Evolutionary conservation across 352 stramenopile genomes (phyloP).

Genomic region (Phytophthora brassicae): DNA sequence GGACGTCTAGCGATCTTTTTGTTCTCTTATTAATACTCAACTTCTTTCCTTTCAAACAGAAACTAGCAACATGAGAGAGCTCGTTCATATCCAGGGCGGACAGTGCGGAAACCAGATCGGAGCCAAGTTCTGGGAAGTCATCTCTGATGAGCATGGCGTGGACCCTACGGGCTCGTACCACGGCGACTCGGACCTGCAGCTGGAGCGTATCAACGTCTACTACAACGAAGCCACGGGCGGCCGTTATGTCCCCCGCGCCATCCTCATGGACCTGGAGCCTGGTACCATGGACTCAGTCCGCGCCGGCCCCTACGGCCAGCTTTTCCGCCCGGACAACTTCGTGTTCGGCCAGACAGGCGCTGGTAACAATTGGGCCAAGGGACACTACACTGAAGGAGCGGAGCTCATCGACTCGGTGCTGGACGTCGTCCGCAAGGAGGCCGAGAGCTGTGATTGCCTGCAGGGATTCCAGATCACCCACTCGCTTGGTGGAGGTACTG

Average conservation of each 20-base stretch:
- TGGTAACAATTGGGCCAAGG: conserved; percentile 99
- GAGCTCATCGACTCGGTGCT: conserved; percentile 99
- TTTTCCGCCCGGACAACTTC: conserved; percentile 99
- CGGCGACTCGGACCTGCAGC: conserved; percentile 96
- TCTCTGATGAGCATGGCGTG: conserved; percentile 96
- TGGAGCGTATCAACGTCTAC: conserved; percentile 99
- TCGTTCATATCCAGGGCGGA: conserved; percentile 98
- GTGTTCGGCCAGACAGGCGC: conserved; percentile 98
- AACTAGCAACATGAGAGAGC: conserved; percentile 90
- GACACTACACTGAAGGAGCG: conserved; percentile 98
- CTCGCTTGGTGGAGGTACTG: conserved; percentile 98
- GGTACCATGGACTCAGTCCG: conserved; percentile 99
- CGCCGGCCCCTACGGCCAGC: conserved; percentile 93
- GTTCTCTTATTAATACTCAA: conserved; percentile 13
- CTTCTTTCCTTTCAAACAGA: conserved; percentile 28
- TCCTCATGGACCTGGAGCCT: conserved; percentile 99
- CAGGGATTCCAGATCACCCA: conserved; percentile 99
- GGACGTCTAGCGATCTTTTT: conserved; percentile 24
- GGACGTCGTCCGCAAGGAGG: conserved; percentile 98
- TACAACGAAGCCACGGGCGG: conserved; percentile 98
- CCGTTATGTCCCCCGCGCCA: conserved; percentile 97
- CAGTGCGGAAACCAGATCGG: conserved; percentile 99
- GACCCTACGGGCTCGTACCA: conserved; percentile 92
- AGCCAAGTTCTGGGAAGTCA: conserved; percentile 98
- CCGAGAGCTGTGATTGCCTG: conserved; percentile 97